These are phyloP conservation scores for Arabidopsis lyrata DNA, from an alignment of 441 rosid species.

Conservation along the genomic window DNA sequence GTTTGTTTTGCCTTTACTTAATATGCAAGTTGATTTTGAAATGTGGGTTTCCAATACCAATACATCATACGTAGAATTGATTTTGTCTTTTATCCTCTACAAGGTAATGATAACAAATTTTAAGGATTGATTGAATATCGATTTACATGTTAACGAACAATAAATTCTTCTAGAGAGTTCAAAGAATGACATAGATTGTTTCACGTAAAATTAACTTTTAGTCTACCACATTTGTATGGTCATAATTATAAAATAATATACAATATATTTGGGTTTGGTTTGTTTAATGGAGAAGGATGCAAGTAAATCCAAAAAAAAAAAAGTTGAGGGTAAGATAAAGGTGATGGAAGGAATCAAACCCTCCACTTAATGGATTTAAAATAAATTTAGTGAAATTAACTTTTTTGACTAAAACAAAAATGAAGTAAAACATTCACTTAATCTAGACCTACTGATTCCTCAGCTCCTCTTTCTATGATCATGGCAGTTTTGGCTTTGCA, in stretches of 20 bases:
- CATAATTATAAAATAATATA: slow-evolving; percentile 16
- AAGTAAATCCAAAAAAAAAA: slow-evolving; percentile 40
- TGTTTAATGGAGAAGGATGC: slow-evolving; percentile 45
- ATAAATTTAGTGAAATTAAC: slow-evolving; percentile 33
- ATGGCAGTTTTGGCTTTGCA: slow-evolving; percentile 36
- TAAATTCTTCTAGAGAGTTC: slow-evolving; percentile 12
- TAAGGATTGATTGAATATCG: background rate
- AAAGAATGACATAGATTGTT: slow-evolving; percentile 8
- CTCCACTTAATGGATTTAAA: slow-evolving; percentile 40
- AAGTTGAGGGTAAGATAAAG: slow-evolving; percentile 43
- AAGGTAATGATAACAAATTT: background rate
- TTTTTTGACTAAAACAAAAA: slow-evolving; percentile 37
- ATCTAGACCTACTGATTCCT: slow-evolving; percentile 39
- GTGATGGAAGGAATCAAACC: slow-evolving; percentile 46
- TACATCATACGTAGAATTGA: slow-evolving; percentile 21
- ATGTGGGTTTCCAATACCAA: slow-evolving; percentile 25
- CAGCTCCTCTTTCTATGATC: slow-evolving; percentile 19
- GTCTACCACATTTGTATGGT: slow-evolving; percentile 7
- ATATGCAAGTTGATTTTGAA: slow-evolving; percentile 42
- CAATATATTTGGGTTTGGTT: slow-evolving; percentile 28
- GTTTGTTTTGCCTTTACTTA: slow-evolving; percentile 47
- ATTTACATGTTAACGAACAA: background rate
- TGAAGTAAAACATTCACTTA: slow-evolving; percentile 39
- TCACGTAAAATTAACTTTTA: slow-evolving; percentile 10
- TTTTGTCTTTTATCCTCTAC: slow-evolving; percentile 34